phyloP scores from a whole-genome alignment of 2,329 filamentous ascomycete genomes.

The Colletotrichum liriopes region DNA sequence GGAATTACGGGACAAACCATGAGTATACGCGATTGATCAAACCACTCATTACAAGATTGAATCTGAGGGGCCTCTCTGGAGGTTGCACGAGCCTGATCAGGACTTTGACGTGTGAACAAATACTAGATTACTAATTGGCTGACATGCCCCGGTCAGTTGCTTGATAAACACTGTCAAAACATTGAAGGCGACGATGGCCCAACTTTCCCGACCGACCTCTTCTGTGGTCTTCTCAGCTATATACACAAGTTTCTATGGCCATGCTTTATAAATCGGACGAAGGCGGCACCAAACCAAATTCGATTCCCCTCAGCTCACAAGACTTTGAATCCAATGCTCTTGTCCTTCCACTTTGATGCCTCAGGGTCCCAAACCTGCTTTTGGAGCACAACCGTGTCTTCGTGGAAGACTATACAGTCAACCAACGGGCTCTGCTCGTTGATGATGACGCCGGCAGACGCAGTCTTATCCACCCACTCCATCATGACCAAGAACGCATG shows the following conservation, averaged over 20 bases:
- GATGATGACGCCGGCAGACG: neutral
- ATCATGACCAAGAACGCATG: conserved; percentile 52
- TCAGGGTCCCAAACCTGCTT: conserved; percentile 8
- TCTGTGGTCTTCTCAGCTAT: too few species aligned
- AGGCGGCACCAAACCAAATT: neutral
- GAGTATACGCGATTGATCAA: neutral
- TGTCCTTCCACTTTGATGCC: neutral
- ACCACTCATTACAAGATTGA: neutral
- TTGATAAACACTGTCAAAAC: too few species aligned
- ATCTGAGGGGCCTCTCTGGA: neutral
- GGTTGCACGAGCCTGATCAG: neutral
- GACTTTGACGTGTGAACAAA: too few species aligned
- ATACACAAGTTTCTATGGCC: too few species aligned
- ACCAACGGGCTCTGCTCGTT: neutral
- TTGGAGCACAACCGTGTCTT: neutral
- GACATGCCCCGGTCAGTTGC: too few species aligned
- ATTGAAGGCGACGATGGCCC: too few species aligned
- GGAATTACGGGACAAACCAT: neutral
- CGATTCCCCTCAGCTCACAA: neutral
- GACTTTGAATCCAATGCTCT: neutral
- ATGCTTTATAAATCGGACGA: too few species aligned
- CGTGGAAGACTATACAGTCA: conserved; percentile 3
- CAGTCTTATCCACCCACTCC: neutral
- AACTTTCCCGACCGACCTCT: too few species aligned
- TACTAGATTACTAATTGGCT: too few species aligned